These are phyloP conservation scores for Cutaneotrichosporon cutaneum DNA, from an alignment of 1,284 basidiomycete species.

Conservation along the genomic window DNA sequence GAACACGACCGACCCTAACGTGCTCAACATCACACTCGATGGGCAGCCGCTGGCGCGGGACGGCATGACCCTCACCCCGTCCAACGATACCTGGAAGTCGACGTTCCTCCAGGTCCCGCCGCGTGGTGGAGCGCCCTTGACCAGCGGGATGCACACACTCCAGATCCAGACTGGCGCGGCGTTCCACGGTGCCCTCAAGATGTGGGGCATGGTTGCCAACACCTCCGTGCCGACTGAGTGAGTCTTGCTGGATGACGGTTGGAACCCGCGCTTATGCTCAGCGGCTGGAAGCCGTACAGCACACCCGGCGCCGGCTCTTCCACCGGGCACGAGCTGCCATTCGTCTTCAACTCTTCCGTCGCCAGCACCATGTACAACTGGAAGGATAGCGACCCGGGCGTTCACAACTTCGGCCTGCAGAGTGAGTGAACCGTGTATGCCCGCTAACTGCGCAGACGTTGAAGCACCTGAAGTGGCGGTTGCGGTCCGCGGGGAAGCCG, in stretches of 20 bases:
- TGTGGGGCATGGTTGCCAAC: background rate
- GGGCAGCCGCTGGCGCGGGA: background rate
- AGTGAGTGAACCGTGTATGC: background rate
- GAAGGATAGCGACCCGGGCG: background rate
- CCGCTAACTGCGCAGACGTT: background rate
- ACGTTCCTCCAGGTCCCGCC: background rate
- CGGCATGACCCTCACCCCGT: background rate
- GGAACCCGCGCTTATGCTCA: background rate
- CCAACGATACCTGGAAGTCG: background rate
- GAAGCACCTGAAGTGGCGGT: background rate
- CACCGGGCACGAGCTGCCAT: background rate
- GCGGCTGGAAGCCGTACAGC: background rate
- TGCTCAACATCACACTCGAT: background rate
- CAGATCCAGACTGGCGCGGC: background rate
- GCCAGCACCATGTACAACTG: constrained; percentile 5
- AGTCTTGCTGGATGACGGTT: background rate
- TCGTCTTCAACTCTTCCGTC: background rate
- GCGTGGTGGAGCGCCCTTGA: background rate
- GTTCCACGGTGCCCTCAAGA: background rate
- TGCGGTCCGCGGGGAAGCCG: background rate
- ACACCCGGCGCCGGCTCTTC: background rate
- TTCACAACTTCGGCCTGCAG: background rate
- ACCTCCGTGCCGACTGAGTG: background rate
- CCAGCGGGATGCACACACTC: background rate
- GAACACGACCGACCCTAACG: background rate